Base-by-base conservation (phyloP, 768 basidiomycete genomes). In the Cyathus striatus region DNA sequence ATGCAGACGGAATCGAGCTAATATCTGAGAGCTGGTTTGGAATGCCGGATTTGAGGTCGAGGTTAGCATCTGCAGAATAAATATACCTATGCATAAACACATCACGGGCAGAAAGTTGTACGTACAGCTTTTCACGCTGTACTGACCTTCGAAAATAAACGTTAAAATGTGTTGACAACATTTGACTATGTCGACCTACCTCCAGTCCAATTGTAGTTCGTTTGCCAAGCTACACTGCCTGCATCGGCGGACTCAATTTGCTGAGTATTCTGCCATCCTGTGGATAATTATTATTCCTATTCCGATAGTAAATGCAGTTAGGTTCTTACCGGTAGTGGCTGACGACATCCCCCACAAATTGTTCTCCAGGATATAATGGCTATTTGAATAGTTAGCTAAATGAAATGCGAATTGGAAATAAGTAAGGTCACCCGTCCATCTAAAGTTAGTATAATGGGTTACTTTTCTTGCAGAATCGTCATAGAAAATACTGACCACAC, bases 91-190 rank as follows among this genome's bases (percentile, higher is more conserved):
- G 5, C 20, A 32, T 14, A 24, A 40, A 43, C 2, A 13, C 14
- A 12, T 7, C 27, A 30, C n/a, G n/a, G 9, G 9, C 7, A 10
- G n/a, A 17, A 13, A 12, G n/a, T 10, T 22, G 24, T 6, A 52
- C 54, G 16, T 37, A 64, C 61, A 64, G 55, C 63, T 64, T 51
- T 64, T 64, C 25, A 64, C 63, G 26, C 56, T 26, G 13, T 17
- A 7, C 38, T 17, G 22, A 41, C n/a, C 25, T 49, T 14, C 12
- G 34, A 38, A 14, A 12, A 21, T 13, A 23, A n/a, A 21, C 23
- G 23, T n/a, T 21, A 6, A 22, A 24, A 6, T 1, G 4, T 23
- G 18, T 38, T 22, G 5, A 2, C 22, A 23, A 37, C 5, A 5
- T 23, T 14, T 6, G 16, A 22, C 7, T 18, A 33, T n/a, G n/a